These are phyloP conservation scores for Zymoseptoria brevis DNA, from an alignment of 2,329 filamentous ascomycete species.

Conservation along the genomic window DNA sequence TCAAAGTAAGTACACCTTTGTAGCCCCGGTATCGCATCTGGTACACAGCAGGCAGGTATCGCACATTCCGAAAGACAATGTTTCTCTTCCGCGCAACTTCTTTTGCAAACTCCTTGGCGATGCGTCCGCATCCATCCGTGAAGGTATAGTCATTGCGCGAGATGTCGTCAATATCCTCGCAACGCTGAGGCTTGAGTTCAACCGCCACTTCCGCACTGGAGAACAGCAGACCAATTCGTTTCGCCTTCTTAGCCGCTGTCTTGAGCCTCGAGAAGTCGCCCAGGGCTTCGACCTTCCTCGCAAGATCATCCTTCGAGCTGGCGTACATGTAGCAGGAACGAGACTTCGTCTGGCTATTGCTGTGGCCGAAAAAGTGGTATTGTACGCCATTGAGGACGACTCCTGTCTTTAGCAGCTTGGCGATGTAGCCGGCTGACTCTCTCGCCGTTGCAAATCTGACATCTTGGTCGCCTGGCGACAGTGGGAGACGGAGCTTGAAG, in stretches of 20 bases:
- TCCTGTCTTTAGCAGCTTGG: constrained; percentile 1
- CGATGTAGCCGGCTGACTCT: constrained; percentile 1
- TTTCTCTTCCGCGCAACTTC: background rate
- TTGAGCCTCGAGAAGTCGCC: background rate
- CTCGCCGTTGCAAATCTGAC: background rate
- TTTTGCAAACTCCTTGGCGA: background rate
- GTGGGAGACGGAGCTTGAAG: background rate
- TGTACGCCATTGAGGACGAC: background rate
- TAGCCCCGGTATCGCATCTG: constrained; percentile 5
- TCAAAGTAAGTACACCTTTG: constrained; percentile 1
- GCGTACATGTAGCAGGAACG: constrained; percentile 3
- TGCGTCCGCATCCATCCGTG: constrained; percentile 2
- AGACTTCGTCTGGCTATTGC: constrained; percentile 3
- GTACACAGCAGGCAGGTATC: constrained; percentile 1
- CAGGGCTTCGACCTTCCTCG: background rate
- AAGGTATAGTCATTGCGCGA: background rate
- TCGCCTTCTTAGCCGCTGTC: constrained; percentile 1
- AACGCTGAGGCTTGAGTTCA: background rate
- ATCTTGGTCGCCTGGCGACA: background rate
- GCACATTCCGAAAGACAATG: constrained; percentile 1
- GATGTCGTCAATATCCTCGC: constrained; percentile 1
- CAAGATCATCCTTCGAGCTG: background rate
- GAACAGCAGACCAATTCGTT: constrained; percentile 2
- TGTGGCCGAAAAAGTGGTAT: constrained; percentile 4
- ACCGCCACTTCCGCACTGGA: background rate